A percentile compares a stretch with the other conserved stretches of the same genome.
Evolutionary conservation across 345 rosid species (phyloP).

Genomic region (Lenwebbia sp.): DNA sequence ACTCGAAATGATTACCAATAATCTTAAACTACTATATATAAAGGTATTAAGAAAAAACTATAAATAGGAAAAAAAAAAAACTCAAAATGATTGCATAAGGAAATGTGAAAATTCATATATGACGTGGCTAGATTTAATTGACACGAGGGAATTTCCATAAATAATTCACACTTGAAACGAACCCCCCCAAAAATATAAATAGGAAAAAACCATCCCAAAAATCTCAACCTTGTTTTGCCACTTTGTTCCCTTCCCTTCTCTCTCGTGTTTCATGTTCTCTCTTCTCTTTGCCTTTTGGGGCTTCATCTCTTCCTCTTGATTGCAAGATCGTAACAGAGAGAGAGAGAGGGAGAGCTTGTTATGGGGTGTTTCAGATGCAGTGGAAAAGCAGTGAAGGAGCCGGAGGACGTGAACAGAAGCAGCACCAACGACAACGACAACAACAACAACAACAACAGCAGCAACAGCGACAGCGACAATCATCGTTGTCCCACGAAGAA

Average conservation of each 20-base stretch:
- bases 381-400: conserved; percentile 27
- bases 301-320: neutral
- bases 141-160: neutral
- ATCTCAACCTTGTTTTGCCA: neutral
- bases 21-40: neutral
- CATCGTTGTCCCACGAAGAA: conserved; percentile 26
- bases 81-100: neutral
- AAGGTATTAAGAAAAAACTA: neutral
- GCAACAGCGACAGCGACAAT: conserved; percentile 4
- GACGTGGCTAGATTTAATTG: neutral
- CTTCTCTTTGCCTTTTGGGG: neutral
- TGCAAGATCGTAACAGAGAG: neutral
- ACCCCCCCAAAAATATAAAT: neutral
- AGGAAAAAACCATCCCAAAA: neutral
- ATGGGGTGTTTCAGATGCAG: conserved; percentile 67
- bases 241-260: neutral
- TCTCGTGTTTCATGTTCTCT: neutral
- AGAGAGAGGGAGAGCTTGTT: neutral
- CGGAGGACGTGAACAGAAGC: conserved; percentile 4
- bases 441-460: neutral
- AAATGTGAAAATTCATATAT: neutral
- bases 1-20: neutral
- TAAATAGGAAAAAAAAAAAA: neutral
- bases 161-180: neutral
- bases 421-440: neutral